phyloP scores from a whole-genome alignment of 768 basidiomycete genomes.

The Rhizopogon vulgaris region DNA sequence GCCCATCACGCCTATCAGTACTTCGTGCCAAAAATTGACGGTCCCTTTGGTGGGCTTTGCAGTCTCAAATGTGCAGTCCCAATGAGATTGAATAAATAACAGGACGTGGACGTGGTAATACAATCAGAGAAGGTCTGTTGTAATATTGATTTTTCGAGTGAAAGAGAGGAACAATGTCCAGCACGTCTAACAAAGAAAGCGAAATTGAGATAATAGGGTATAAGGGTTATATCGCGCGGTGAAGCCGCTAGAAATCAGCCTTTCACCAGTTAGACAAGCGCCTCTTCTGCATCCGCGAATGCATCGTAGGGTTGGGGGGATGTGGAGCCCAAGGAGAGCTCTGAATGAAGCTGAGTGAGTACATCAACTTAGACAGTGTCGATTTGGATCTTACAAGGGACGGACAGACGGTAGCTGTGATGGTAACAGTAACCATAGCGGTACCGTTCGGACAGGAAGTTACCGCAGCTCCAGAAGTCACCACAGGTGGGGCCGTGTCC shows the following conservation, averaged over 20 bases:
- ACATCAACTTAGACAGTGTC: background rate
- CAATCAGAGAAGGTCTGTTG: too few species aligned
- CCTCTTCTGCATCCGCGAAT: background rate
- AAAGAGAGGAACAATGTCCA: background rate
- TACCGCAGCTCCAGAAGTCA: slow-evolving; percentile 1
- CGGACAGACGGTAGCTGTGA: slow-evolving; percentile 10
- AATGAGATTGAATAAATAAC: too few species aligned
- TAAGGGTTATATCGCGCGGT: background rate
- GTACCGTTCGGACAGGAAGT: background rate
- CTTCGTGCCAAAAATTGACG: too few species aligned
- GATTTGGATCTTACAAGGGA: slow-evolving; percentile 7
- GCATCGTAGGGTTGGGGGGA: background rate
- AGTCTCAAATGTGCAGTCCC: too few species aligned
- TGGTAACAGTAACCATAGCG: slow-evolving; percentile 10
- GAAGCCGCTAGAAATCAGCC: background rate
- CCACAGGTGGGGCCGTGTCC: background rate
- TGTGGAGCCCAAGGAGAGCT: background rate
- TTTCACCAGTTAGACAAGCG: background rate
- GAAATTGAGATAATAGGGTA: background rate
- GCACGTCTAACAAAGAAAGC: background rate
- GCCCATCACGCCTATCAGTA: too few species aligned
- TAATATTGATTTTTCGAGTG: too few species aligned
- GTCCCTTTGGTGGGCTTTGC: too few species aligned
- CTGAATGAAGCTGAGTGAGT: background rate
- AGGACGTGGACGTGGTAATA: background rate